Evolutionary conservation across 2,329 filamentous ascomycete species (phyloP).

Genomic region (Dactylellina leptospora): DNA sequence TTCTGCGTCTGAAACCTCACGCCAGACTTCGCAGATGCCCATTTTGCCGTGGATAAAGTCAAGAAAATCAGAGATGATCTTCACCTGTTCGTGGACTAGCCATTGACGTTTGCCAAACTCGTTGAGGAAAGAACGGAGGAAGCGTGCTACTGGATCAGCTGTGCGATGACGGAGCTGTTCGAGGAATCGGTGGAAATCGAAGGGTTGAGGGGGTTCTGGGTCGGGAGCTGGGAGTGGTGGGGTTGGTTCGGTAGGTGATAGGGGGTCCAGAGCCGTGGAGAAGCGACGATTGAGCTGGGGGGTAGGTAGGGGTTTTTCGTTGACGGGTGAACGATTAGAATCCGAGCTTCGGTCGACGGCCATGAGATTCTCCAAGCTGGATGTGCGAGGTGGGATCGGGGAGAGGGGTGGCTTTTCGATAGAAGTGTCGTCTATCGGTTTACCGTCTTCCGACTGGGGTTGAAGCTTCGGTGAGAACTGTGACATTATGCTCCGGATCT

Average conservation of each 20-base stretch:
- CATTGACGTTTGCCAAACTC: slow-evolving; percentile 98
- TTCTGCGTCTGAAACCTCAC: slow-evolving; percentile 91
- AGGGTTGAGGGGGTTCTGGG: slow-evolving; percentile 70
- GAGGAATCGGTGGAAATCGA: slow-evolving; percentile 96
- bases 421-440: slow-evolving; percentile 8
- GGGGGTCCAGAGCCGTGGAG: slow-evolving; percentile 47
- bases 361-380: slow-evolving; percentile 47
- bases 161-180: slow-evolving; percentile 96
- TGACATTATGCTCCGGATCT: slow-evolving; percentile 98
- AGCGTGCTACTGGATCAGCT: slow-evolving; percentile 96
- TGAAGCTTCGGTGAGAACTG: slow-evolving; percentile 69
- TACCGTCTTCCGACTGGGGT: slow-evolving; percentile 50
- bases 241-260: slow-evolving; percentile 50
- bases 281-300: slow-evolving; percentile 40
- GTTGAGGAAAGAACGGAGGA: slow-evolving; percentile 88
- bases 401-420: slow-evolving; percentile 42
- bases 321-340: slow-evolving; percentile 19
- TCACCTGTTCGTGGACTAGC: slow-evolving; percentile 99
- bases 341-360: slow-evolving; percentile 15
- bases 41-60: slow-evolving; percentile 98
- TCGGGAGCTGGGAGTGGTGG: slow-evolving; percentile 66
- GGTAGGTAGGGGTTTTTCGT: slow-evolving; percentile 28
- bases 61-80: slow-evolving; percentile 96
- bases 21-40: slow-evolving; percentile 96
- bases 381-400: slow-evolving; percentile 53